Base-by-base conservation (phyloP, 441 rosid genomes). In the Croton laevigatus region DNA sequence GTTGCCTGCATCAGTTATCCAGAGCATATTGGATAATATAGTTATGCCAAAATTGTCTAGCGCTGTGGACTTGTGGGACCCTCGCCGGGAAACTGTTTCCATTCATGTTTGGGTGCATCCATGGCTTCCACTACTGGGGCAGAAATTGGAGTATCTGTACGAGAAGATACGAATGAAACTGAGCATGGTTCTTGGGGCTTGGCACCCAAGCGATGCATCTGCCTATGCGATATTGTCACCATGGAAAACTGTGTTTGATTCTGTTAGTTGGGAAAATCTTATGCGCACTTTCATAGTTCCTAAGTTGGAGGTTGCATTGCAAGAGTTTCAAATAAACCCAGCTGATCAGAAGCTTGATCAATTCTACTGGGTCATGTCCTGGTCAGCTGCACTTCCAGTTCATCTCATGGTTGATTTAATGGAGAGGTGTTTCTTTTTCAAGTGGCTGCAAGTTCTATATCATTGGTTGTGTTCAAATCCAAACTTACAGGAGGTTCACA, bases 101-200 rank as follows among this genome's bases (percentile, higher is more conserved):
- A 91, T 94, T 59, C 98, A 94, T 79, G 81, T 85, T 46, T 94
- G 97, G 98, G 95, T 90, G 70, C 97, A 90, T 83, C 98, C 97
- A 51, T 91, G 97, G 98, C 75, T 94, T 75, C 97, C 89, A 27
- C 73, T 73, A 78, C 77, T 91, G 81, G 98, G 97, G 67, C 86
- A 79, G 42, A 90, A 87, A 68, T 73, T 91, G 76, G 98, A 94
- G 74, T 84, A 81, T 66, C 62, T 86, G 84, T 89, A 90, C 61
- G 88, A 89, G 85, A 87, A 79, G 67, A 94, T 91, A 65, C 91
- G 87, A 3, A 80, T 81, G 84, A 94, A 94, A 83, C 58, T 94
- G 84, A 85, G 94, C 73, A 89, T 86, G 60, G 96, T 89, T 73
- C 92, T 94, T 63, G 91, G 88, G 74, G 93, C 84, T 17, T 94